Evolutionary conservation across 148 eudicot species (phyloP), one percentile per base, ranked within the genome.

Genomic region (Rhododendron griersonianum): DNA sequence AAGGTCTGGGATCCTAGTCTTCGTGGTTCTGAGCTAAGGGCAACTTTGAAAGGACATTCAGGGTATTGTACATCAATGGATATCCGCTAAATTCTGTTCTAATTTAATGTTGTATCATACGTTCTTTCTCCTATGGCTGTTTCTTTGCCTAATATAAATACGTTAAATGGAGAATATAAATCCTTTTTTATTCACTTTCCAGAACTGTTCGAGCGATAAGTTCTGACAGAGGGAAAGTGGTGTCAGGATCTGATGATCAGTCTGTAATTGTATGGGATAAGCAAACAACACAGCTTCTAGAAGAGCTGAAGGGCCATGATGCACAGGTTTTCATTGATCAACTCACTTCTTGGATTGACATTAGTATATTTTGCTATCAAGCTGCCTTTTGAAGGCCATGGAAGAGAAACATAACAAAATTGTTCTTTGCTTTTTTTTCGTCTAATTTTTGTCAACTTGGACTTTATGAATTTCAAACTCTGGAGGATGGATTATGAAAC

Each of bases 181-280:
- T 69, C 1, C 28, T 11, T 37, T 53, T 16, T 28, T 45, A 19
- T 86, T 57, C 59, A 47, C 71, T 65, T 83, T 79, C 59, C 93
- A 95, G 95, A 85, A 86, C 96, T 82, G 92, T 97, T 11, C 92
- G 99, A 61, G 93, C 96, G 47, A 92, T 97, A 86, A 95, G 94
- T 87, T 97, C 99, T 69, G 99, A 97, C 89, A 91, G 99, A 82
- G 94, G 92, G 59, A 97, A 93, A 89, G 91, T 97, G 55, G 95
- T 95, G 81, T 92, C 99, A 71, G 99, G 99, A 83, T 93, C 99
- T 78, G 99, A 97, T 55, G 99, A 97, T 86, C 93, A 94, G 80
- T 92, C 96, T 86, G 93, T 97, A 80, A 89, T 97, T 84, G 98
- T 97, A 75, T 97, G 99, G 98, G 99, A 97, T 89, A 97, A 97